Conservation (phyloP, 1,284 basidiomycete species). For the Papiliotrema terrestris region DNA sequence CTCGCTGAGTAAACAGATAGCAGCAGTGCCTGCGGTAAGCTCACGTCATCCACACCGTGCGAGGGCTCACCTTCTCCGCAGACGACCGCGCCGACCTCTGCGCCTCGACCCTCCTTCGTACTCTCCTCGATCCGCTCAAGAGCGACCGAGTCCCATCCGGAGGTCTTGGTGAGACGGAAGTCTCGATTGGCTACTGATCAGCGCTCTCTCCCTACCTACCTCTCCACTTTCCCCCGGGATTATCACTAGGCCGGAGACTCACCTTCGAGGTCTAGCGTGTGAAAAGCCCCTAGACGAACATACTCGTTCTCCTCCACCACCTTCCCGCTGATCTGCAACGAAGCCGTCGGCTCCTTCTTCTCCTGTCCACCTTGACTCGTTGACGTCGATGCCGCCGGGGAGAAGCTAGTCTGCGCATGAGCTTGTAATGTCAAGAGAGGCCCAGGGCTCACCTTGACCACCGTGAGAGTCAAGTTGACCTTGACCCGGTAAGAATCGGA, state of each 20-base stretch:
- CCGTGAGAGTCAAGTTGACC: slow-evolving; percentile 78
- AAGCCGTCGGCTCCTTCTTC: slow-evolving; percentile 52
- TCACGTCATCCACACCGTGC: not conserved
- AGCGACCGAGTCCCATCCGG: slow-evolving; percentile 87
- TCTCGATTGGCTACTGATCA: slow-evolving; percentile 64
- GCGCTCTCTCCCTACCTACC: not conserved
- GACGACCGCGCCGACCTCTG: slow-evolving; percentile 94
- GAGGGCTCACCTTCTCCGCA: slow-evolving; percentile 78
- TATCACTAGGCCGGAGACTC: not conserved
- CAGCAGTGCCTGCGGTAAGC: slow-evolving; percentile 67
- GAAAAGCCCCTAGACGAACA: slow-evolving; percentile 91
- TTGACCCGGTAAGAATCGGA: slow-evolving; percentile 86
- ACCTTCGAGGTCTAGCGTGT: slow-evolving; percentile 88
- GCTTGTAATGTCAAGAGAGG: not conserved
- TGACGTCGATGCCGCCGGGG: slow-evolving; percentile 59
- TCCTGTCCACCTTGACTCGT: slow-evolving; percentile 50
- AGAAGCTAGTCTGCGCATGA: slow-evolving; percentile 56
- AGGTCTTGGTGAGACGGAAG: slow-evolving; percentile 81
- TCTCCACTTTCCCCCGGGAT: not conserved
- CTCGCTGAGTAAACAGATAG: slow-evolving; percentile 89
- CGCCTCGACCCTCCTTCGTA: slow-evolving; percentile 84
- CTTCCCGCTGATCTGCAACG: slow-evolving; percentile 82
- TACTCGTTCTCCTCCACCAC: slow-evolving; percentile 87
- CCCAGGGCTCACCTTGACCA: slow-evolving; percentile 54
- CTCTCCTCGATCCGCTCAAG: slow-evolving; percentile 78